phyloP scores from a whole-genome alignment of 208 protist species.

The Leptomonas pyrrhocoris region DNA sequence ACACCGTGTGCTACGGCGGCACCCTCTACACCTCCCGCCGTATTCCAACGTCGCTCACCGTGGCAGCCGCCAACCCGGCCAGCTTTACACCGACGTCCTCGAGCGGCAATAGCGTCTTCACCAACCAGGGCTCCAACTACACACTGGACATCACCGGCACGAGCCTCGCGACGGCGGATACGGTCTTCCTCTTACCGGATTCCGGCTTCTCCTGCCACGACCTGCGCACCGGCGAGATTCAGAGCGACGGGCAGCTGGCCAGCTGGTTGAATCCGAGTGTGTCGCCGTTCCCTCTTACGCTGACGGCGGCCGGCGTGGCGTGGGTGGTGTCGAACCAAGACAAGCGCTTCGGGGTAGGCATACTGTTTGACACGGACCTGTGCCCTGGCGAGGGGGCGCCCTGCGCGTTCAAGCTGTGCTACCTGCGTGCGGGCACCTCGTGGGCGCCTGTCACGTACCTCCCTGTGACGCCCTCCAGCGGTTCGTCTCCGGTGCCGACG shows the following conservation, averaged over 20 bases:
- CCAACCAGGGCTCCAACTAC: constrained; percentile 77
- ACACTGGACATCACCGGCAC: constrained; percentile 65
- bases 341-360: constrained; percentile 67
- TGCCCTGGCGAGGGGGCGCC: constrained; percentile 49
- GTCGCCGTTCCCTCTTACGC: constrained; percentile 49
- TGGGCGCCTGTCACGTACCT: constrained; percentile 78
- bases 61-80: constrained; percentile 69
- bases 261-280: constrained; percentile 72
- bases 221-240: constrained; percentile 59
- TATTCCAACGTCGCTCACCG: constrained; percentile 62
- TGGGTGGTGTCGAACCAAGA: constrained; percentile 73
- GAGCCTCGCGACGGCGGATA: constrained; percentile 50
- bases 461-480: not conserved
- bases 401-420: constrained; percentile 87
- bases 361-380: constrained; percentile 56
- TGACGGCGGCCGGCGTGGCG: constrained; percentile 46
- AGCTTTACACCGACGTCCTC: constrained; percentile 39
- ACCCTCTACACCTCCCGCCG: constrained; percentile 46
- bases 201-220: constrained; percentile 86
- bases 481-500: constrained; percentile 9
- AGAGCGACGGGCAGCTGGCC: constrained; percentile 55
- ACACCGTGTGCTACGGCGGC: constrained; percentile 83
- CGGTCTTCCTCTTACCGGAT: constrained; percentile 73
- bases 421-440: constrained; percentile 62
- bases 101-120: constrained; percentile 48